These are phyloP conservation scores for Magnaporthiopsis rhizophila DNA, from an alignment of 2,329 filamentous ascomycete genomes.

Conservation along the genomic window DNA sequence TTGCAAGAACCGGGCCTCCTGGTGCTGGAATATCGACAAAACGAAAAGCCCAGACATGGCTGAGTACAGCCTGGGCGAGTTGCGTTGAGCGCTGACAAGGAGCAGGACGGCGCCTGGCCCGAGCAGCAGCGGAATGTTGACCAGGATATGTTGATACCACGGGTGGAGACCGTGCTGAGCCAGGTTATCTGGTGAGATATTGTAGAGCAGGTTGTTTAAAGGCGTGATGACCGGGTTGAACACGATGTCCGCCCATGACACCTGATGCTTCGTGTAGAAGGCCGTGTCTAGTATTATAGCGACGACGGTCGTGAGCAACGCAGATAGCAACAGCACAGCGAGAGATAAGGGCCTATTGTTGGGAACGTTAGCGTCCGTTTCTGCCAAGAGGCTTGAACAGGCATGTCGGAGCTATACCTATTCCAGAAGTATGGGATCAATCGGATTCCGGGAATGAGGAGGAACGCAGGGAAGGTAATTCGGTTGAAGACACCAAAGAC, in stretches of 20 bases:
- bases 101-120: constrained; percentile 60
- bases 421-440: constrained; percentile 78
- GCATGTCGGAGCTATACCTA: constrained; percentile 42
- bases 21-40: constrained; percentile 68
- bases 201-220: constrained; percentile 71
- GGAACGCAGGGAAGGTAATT: constrained; percentile 92
- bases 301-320: constrained; percentile 57
- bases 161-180: constrained; percentile 70
- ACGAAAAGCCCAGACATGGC: constrained; percentile 63
- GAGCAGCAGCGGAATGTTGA: constrained; percentile 64
- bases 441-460: constrained; percentile 74
- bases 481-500: constrained; percentile 91
- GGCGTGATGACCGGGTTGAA: constrained; percentile 63
- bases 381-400: constrained; percentile 6
- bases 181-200: constrained; percentile 61
- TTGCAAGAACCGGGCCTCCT: constrained; percentile 71
- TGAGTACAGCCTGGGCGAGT: constrained; percentile 58
- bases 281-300: constrained; percentile 78
- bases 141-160: constrained; percentile 67
- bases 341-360: constrained; percentile 48
- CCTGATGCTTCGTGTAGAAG: constrained; percentile 62
- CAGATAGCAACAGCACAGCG: constrained; percentile 55
- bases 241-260: constrained; percentile 58
- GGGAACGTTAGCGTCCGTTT: constrained; percentile 12
- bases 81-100: constrained; percentile 44